These are phyloP conservation scores for Sclerotinia minor DNA, from an alignment of 2,329 filamentous ascomycete species.

Conservation along the genomic window DNA sequence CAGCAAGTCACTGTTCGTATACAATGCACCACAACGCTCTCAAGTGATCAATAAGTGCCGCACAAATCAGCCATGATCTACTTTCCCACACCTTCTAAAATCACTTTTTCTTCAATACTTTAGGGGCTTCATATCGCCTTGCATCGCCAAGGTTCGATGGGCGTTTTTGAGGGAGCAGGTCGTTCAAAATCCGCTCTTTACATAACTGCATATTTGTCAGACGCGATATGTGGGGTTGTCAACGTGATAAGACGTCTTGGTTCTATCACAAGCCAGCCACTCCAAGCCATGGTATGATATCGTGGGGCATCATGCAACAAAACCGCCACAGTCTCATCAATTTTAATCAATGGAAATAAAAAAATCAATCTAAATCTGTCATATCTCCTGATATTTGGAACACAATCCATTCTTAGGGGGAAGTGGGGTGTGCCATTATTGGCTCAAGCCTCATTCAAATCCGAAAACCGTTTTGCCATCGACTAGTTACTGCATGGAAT, in stretches of 20 bases:
- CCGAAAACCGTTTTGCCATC: not conserved
- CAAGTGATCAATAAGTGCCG: not conserved
- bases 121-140: not conserved
- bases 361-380: not conserved
- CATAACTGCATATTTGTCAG: not conserved
- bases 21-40: not conserved
- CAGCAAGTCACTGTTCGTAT: conserved; percentile 5
- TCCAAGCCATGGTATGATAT: not conserved
- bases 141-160: not conserved
- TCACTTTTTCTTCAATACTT: not conserved
- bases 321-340: not conserved
- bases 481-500: not conserved
- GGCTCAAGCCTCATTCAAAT: not conserved
- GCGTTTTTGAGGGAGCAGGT: too few relatives aligned
- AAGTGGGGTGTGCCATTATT: not conserved
- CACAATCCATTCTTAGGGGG: not conserved
- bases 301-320: not conserved
- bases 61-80: not conserved
- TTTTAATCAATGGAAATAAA: not conserved
- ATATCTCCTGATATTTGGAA: not conserved
- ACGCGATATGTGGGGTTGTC: not conserved
- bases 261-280: not conserved
- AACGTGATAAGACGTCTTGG: not conserved
- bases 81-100: not conserved
- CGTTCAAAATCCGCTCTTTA: not conserved